Conservation (phyloP, 2,329 filamentous ascomycete species). For the Didymella sp. region DNA sequence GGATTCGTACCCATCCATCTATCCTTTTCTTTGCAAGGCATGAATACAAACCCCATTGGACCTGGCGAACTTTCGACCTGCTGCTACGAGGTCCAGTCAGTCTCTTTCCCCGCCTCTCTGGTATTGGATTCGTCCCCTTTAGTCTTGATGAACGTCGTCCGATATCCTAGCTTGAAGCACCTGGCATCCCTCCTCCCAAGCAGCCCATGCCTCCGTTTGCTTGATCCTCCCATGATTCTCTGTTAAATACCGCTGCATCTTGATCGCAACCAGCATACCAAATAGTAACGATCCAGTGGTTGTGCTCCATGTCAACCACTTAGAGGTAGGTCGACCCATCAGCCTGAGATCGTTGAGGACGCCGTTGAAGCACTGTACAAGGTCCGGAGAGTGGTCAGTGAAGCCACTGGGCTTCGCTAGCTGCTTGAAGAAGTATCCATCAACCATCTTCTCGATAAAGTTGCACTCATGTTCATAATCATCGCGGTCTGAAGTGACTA, state of each 20-base stretch:
- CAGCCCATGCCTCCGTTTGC: conserved; percentile 25
- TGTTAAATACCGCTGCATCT: conserved; percentile 28
- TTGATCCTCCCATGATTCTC: conserved; percentile 18
- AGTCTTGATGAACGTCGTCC: conserved; percentile 16
- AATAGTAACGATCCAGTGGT: conserved; percentile 21
- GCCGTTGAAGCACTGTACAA: conserved; percentile 20
- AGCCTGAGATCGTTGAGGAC: conserved; percentile 19
- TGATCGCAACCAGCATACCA: conserved; percentile 28
- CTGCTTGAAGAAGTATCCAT: conserved; percentile 7
- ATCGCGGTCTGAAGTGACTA: neutral
- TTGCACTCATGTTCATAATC: conserved; percentile 26
- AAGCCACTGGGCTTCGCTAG: neutral
- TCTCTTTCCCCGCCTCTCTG: no score
- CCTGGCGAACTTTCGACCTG: no score
- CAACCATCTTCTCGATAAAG: conserved; percentile 19
- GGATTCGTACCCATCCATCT: neutral
- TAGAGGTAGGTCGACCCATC: conserved; percentile 12
- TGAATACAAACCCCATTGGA: no score
- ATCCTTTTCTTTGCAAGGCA: neutral
- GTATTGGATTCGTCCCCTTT: neutral
- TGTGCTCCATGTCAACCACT: conserved; percentile 28
- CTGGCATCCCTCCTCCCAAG: conserved; percentile 22
- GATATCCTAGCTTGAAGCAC: conserved; percentile 20
- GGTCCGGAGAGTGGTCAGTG: conserved; percentile 21
- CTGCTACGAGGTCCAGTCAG: no score